A percentile compares a stretch with the other conserved stretches of the same genome.
phyloP scores from a whole-genome alignment of 768 basidiomycete species.

The Leccinum fibrillosum region DNA sequence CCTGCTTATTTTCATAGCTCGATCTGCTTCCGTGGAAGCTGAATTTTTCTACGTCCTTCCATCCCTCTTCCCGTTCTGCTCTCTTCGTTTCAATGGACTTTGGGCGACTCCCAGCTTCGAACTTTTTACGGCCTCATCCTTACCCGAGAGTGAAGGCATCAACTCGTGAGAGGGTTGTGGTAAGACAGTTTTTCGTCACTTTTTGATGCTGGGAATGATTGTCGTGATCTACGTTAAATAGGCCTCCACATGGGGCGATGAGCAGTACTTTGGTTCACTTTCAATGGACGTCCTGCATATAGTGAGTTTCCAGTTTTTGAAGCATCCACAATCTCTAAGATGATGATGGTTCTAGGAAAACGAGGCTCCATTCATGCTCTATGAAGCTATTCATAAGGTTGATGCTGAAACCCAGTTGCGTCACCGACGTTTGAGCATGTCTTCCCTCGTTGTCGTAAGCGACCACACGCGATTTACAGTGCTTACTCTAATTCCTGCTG shows the following conservation, averaged over 20 bases:
- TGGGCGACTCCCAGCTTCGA: constrained; percentile 18
- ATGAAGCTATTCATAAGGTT: constrained; percentile 7
- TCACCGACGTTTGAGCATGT: constrained; percentile 16
- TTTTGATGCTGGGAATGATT: constrained; percentile 4
- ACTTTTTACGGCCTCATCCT: constrained; percentile 28
- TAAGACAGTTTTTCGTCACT: constrained; percentile 5
- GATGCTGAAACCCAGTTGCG: neutral
- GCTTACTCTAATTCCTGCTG: constrained; percentile 1
- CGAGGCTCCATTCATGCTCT: neutral
- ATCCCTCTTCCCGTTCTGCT: neutral
- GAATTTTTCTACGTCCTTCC: neutral
- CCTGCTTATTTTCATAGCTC: neutral
- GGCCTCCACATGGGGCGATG: constrained; percentile 2
- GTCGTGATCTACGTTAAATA: constrained; percentile 6
- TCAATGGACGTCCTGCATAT: neutral
- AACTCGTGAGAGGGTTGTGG: constrained; percentile 24
- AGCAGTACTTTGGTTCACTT: neutral
- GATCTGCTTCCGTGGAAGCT: neutral
- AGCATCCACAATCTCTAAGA: neutral
- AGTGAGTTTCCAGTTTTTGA: constrained; percentile 4
- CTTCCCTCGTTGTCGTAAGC: constrained; percentile 24
- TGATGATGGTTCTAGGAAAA: constrained; percentile 9
- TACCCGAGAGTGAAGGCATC: constrained; percentile 25
- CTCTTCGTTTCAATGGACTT: constrained; percentile 15
- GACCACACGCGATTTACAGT: neutral